phyloP scores from a whole-genome alignment of 2,329 filamentous ascomycete genomes.

The Pseudogymnoascus sp. region DNA sequence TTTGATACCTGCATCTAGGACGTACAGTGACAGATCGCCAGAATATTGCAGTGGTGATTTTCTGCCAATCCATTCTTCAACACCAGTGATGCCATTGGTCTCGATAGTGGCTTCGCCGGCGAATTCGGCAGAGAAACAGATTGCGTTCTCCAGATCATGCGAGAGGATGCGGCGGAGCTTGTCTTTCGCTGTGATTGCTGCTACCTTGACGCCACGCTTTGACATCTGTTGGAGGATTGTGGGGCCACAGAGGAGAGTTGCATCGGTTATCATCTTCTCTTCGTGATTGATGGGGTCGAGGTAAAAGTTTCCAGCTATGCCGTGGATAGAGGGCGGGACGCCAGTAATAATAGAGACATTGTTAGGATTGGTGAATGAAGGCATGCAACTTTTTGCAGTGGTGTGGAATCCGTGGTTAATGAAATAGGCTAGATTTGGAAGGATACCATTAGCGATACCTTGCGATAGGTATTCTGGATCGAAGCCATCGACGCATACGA shows the following conservation, averaged over 20 bases:
- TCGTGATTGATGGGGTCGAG: conserved; percentile 33
- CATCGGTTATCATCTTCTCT: conserved; percentile 36
- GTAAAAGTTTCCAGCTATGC: conserved; percentile 38
- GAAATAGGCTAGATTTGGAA: conserved; percentile 30
- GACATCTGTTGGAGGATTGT: conserved; percentile 35
- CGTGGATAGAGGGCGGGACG: conserved; percentile 32
- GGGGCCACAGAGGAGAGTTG: conserved; percentile 33
- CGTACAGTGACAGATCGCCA: conserved; percentile 36
- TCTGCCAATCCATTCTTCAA: conserved; percentile 32
- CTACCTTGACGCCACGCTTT: conserved; percentile 32
- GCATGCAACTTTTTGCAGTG: conserved; percentile 34
- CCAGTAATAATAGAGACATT: conserved; percentile 39
- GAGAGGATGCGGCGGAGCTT: conserved; percentile 35
- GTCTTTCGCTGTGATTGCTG: conserved; percentile 38
- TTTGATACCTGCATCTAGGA: conserved; percentile 36
- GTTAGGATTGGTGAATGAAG: conserved; percentile 38
- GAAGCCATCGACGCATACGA: conserved; percentile 37
- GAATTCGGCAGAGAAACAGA: conserved; percentile 34
- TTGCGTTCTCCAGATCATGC: conserved; percentile 30
- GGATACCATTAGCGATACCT: conserved; percentile 29
- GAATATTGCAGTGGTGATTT: conserved; percentile 34
- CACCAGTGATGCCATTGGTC: conserved; percentile 30
- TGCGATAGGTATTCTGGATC: conserved; percentile 34
- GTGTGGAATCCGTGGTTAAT: conserved; percentile 31
- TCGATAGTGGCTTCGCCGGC: conserved; percentile 26